Conservation (phyloP, 768 basidiomycete genomes). For the Lyophyllum atratum region DNA sequence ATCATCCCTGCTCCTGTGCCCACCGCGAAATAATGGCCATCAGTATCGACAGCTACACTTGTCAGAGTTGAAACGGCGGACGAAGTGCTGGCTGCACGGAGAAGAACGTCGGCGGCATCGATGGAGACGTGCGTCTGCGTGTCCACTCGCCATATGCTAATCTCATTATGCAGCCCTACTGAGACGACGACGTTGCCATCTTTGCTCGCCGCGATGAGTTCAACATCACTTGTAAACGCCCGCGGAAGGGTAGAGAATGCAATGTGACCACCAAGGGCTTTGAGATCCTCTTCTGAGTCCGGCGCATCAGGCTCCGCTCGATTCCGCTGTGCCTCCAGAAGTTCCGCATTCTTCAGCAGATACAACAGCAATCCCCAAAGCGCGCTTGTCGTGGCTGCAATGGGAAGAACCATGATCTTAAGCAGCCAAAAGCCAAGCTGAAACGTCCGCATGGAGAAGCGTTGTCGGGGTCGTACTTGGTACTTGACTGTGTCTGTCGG, state of each 20-base stretch:
- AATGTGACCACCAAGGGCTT: constrained; percentile 43
- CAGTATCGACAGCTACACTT: constrained; percentile 61
- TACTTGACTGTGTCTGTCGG: constrained; percentile 16
- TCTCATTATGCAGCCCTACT: constrained; percentile 78
- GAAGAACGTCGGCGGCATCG: constrained; percentile 53
- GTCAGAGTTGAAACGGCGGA: constrained; percentile 53
- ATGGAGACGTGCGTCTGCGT: constrained; percentile 42
- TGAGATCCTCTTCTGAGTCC: constrained; percentile 27
- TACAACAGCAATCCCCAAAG: constrained; percentile 82
- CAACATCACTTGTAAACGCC: constrained; percentile 81
- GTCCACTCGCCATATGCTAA: constrained; percentile 66
- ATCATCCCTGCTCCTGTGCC: constrained; percentile 72
- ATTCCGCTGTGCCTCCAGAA: constrained; percentile 83
- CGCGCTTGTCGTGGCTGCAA: constrained; percentile 69
- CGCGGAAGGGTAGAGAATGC: constrained; percentile 76
- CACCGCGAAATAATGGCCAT: constrained; percentile 64
- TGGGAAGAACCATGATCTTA: constrained; percentile 85
- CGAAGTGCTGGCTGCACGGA: constrained; percentile 50
- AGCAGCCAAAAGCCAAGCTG: constrained; percentile 70
- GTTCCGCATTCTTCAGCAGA: constrained; percentile 87
- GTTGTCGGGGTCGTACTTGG: constrained; percentile 34
- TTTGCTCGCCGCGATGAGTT: constrained; percentile 70
- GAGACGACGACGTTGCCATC: constrained; percentile 69
- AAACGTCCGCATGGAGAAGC: constrained; percentile 49
- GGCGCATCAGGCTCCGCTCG: constrained; percentile 46